Conservation (phyloP, 2,329 filamentous ascomycete genomes). For the Fusarium vanettenii region DNA sequence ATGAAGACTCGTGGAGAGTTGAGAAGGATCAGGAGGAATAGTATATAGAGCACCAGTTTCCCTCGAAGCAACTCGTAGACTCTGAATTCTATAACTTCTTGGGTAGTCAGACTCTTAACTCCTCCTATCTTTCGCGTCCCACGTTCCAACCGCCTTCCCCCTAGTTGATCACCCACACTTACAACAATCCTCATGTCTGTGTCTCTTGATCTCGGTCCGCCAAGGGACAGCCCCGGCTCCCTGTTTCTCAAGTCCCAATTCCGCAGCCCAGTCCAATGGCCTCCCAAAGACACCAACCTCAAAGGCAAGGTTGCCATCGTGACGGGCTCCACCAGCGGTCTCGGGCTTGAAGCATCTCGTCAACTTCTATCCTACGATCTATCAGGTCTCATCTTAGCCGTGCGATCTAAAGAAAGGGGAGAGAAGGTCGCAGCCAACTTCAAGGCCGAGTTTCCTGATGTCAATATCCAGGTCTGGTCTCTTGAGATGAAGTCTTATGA, state of each 20-base stretch:
- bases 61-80: fast-evolving
- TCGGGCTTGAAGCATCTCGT: background rate
- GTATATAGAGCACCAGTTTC: background rate
- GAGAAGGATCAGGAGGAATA: background rate
- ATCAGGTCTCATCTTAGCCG: background rate
- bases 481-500: background rate
- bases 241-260: background rate
- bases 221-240: background rate
- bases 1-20: background rate
- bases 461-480: background rate
- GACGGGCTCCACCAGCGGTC: background rate
- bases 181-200: background rate
- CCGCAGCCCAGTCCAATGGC: background rate
- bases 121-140: background rate
- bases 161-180: background rate
- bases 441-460: background rate
- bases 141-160: background rate
- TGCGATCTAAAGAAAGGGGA: background rate
- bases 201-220: background rate
- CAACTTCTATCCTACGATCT: background rate
- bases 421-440: background rate
- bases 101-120: fast-evolving
- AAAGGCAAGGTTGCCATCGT: background rate
- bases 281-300: background rate
- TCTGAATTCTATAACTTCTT: background rate